Conservation (phyloP, 192 early-diverging fungal genomes). For the Coemansia brasiliensis region DNA sequence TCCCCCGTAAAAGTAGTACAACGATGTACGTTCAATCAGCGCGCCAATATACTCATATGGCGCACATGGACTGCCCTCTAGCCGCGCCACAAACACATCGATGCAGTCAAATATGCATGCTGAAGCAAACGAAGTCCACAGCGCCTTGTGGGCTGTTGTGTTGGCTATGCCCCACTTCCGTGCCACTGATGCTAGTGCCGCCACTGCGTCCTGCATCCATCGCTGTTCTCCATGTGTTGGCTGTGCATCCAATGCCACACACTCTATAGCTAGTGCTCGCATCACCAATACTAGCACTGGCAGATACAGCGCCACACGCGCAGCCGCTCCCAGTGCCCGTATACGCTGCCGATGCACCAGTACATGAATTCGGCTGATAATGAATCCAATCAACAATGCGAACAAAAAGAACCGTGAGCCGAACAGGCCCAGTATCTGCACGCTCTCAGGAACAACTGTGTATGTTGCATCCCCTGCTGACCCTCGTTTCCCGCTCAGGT, state of each 20-base stretch:
- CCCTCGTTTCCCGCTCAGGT: too few relatives aligned
- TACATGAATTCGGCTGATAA: slow-evolving; percentile 50
- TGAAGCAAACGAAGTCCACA: slow-evolving; percentile 41
- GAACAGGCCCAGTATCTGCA: slow-evolving; percentile 47
- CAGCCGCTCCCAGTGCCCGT: slow-evolving; percentile 25
- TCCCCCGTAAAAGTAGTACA: slow-evolving; percentile 51
- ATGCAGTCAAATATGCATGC: slow-evolving; percentile 47
- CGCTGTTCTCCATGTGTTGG: neutral
- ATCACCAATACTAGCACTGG: slow-evolving; percentile 27
- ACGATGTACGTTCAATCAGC: slow-evolving; percentile 47
- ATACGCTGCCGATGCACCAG: slow-evolving; percentile 47
- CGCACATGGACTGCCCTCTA: slow-evolving; percentile 51
- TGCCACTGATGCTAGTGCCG: slow-evolving; percentile 4
- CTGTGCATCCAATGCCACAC: slow-evolving; percentile 13
- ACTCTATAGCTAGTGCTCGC: slow-evolving; percentile 15
- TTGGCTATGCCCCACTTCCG: slow-evolving; percentile 16
- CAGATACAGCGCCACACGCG: slow-evolving; percentile 32
- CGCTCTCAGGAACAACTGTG: slow-evolving; percentile 8
- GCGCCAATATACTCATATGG: slow-evolving; percentile 51
- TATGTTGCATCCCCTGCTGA: neutral
- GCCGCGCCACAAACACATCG: slow-evolving; percentile 52
- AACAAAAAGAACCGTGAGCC: slow-evolving; percentile 50
- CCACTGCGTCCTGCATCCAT: slow-evolving; percentile 34
- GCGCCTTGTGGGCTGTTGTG: slow-evolving; percentile 5
- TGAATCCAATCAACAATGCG: slow-evolving; percentile 29